Percentiles rank a stretch among this genome's conserved stretches.
Evolutionary conservation across 1,284 basidiomycete genomes (phyloP).

Genomic region (Schizopora paradoxa): DNA sequence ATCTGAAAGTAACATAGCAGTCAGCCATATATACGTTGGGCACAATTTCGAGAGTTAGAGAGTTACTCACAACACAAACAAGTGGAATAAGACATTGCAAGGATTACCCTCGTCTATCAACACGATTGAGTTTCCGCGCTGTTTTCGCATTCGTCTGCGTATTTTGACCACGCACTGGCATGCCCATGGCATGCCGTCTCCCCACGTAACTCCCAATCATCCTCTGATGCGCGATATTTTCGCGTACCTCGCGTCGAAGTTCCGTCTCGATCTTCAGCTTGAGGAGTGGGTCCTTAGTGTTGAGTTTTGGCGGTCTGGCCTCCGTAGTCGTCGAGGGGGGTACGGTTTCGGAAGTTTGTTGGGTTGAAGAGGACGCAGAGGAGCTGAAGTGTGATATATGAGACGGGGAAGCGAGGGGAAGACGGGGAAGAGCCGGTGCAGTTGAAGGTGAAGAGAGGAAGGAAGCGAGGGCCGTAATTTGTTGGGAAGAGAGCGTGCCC

Average conservation of each 20-base stretch:
- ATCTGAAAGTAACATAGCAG: too few relatives aligned
- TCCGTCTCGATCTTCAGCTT: conserved; percentile 80
- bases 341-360: conserved; percentile 19
- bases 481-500: conserved; percentile 68
- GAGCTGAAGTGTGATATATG: conserved; percentile 45
- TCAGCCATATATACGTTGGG: too few relatives aligned
- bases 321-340: conserved; percentile 5
- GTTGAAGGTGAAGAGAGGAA: conserved; percentile 83
- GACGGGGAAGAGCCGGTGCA: conserved; percentile 52
- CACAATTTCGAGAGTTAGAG: background rate
- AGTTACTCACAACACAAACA: background rate
- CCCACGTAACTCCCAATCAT: conserved; percentile 89
- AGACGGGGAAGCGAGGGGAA: conserved; percentile 56
- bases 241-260: conserved; percentile 69
- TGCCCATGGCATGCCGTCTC: conserved; percentile 79
- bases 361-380: conserved; percentile 39
- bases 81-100: too few relatives aligned
- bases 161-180: conserved; percentile 87
- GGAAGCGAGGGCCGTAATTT: conserved; percentile 80
- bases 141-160: conserved; percentile 84
- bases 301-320: background rate
- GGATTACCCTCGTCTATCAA: conserved; percentile 41
- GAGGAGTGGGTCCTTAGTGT: conserved; percentile 51
- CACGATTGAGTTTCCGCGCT: conserved; percentile 78
- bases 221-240: conserved; percentile 86